Base-by-base conservation (phyloP, 805 yeast species). In the Kodamaea kaohsiungensis region DNA sequence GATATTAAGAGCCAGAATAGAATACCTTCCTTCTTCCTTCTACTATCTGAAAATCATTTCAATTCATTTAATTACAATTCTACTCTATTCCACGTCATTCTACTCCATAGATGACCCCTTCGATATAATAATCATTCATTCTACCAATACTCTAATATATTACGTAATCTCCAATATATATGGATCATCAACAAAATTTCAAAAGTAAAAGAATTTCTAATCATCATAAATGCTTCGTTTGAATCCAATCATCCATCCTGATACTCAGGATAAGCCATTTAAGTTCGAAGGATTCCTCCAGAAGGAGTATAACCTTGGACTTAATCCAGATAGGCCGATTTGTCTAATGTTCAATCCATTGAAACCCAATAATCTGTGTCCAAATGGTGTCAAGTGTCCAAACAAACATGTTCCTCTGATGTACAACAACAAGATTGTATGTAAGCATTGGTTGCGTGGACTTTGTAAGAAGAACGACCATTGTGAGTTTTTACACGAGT, bases 401-500 rank as follows among this genome's bases (percentile, higher is more conserved):
- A 86, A 89, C 72, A 89, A 91, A 65, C 98, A 93, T 71, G 87
- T 87, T 35, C 81, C 84, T 3, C 62, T 77, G 16, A 74, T 74
- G 78, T 75, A 70, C 61, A 70, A 66, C 52, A 77, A 77, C 56
- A 78, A 78, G 62, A 90, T 95, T 52, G 99, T 95, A 3, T 95
- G 99, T 69, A 93, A 95, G 78, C 98, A 95, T 76, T 95, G 99
- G 99, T 82, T 95, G 37, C 82, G 98, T 60, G 99, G 99, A 0
- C 80, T 95, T 37, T 95, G 99, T 72, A 95, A 95, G 73, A 93
- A 93, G 76, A 96, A 96, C 49, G 96, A 91, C 61, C 90, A 89
- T 60, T 95, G 99, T 71, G 99, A 95, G 75, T 95, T 90, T 64
- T 73, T 95, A 46, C 99, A 95, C 71, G 99, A 95, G 67, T 92